phyloP scores from a whole-genome alignment of 2,329 filamentous ascomycete species.

The Aschersonia sp. region DNA sequence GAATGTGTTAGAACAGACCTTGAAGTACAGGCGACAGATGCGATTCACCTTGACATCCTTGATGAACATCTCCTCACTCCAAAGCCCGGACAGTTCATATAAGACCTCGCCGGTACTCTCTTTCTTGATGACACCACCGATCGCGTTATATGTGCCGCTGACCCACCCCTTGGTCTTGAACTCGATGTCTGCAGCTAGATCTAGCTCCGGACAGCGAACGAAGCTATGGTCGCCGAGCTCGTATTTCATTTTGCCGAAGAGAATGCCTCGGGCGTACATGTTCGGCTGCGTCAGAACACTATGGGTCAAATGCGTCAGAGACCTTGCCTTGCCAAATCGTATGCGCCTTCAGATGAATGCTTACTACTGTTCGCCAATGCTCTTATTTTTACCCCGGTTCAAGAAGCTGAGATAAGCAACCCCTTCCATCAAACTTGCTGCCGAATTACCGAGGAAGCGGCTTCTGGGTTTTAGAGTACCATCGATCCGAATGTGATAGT shows the following conservation, averaged over 20 bases:
- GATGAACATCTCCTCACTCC: conserved; percentile 91
- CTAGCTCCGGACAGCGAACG: conserved; percentile 77
- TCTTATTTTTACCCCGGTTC: conserved; percentile 55
- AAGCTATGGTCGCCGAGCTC: conserved; percentile 94
- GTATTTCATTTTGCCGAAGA: conserved; percentile 99
- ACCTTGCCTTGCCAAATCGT: neutral
- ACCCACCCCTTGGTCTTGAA: conserved; percentile 99
- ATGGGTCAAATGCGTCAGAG: neutral
- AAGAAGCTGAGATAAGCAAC: conserved; percentile 74
- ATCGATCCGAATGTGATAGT: conserved; percentile 88
- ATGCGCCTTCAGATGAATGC: conserved; percentile 18
- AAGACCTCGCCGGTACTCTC: conserved; percentile 73
- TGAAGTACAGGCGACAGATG: neutral
- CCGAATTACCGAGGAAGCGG: conserved; percentile 92
- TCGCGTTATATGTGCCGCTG: conserved; percentile 88
- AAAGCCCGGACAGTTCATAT: conserved; percentile 85
- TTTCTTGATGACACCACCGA: conserved; percentile 81
- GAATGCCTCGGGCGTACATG: conserved; percentile 94
- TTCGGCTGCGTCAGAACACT: conserved; percentile 93
- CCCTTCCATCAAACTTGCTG: conserved; percentile 96
- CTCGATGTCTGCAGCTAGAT: conserved; percentile 79
- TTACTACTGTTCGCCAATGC: conserved; percentile 75
- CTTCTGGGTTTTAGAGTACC: conserved; percentile 89
- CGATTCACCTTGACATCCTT: conserved; percentile 59
- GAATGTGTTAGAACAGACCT: neutral